phyloP scores from a whole-genome alignment of 2,329 filamentous ascomycete species.

The Capronia coronata region DNA sequence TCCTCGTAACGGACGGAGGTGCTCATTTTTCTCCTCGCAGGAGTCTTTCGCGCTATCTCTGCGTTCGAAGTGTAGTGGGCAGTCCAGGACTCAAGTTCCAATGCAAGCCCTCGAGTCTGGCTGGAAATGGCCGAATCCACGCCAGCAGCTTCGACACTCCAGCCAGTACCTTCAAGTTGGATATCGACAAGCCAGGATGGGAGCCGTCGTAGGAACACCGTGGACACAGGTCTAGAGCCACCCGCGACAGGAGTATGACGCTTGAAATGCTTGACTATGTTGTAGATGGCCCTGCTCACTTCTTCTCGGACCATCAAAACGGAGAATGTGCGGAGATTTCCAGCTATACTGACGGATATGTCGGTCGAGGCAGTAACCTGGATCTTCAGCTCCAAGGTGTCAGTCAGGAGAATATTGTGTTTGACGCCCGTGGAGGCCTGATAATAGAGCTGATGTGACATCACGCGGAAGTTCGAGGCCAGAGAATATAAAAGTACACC shows the following conservation, averaged over 20 bases:
- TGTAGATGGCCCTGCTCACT: slow-evolving; percentile 83
- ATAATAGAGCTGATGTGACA: slow-evolving; percentile 87
- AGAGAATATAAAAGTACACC: slow-evolving; percentile 83
- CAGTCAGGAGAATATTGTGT: slow-evolving; percentile 80
- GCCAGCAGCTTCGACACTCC: slow-evolving; percentile 85
- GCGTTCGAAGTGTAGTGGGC: slow-evolving; percentile 80
- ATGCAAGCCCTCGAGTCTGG: slow-evolving; percentile 70
- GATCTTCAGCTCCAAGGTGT: slow-evolving; percentile 78
- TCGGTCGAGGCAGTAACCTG: slow-evolving; percentile 81
- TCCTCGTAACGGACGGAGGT: slow-evolving; percentile 63
- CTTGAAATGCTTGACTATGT: slow-evolving; percentile 80
- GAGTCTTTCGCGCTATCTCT: slow-evolving; percentile 54
- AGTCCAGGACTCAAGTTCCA: slow-evolving; percentile 83
- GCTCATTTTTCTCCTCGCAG: slow-evolving; percentile 64
- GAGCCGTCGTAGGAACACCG: slow-evolving; percentile 62
- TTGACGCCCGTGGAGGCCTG: slow-evolving; percentile 76
- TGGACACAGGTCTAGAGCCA: slow-evolving; percentile 37
- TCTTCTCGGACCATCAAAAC: slow-evolving; percentile 86
- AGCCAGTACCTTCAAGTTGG: slow-evolving; percentile 78
- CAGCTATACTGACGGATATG: slow-evolving; percentile 71
- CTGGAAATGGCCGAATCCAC: slow-evolving; percentile 76
- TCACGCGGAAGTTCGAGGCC: slow-evolving; percentile 70
- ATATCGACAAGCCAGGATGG: slow-evolving; percentile 81
- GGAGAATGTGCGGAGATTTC: slow-evolving; percentile 77
- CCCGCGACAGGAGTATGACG: slow-evolving; percentile 58